Conservation (phyloP, 2,329 filamentous ascomycete species). For the Fusarium staphyleae region DNA sequence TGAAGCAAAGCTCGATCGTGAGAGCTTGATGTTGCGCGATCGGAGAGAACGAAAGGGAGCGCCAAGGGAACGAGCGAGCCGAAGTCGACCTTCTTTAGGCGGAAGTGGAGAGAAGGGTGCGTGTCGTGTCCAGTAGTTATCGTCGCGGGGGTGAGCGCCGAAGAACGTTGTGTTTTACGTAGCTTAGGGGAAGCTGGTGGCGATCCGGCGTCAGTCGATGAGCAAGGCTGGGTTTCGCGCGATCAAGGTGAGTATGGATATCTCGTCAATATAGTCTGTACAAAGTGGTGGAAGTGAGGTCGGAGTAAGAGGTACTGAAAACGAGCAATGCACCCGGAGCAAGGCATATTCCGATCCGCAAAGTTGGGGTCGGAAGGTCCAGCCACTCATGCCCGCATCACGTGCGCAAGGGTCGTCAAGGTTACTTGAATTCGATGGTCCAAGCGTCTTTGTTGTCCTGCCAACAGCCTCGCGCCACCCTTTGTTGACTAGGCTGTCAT, state of each 20-base stretch:
- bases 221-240: constrained; percentile 27
- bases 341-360: constrained; percentile 43
- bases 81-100: constrained; percentile 24
- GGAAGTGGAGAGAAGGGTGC: constrained; percentile 36
- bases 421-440: constrained; percentile 1
- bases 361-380: constrained; percentile 12
- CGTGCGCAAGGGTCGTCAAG: constrained; percentile 29
- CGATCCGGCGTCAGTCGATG: constrained; percentile 34
- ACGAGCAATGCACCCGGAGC: constrained; percentile 40
- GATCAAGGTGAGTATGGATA: constrained; percentile 41
- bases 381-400: constrained; percentile 35
- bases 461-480: constrained; percentile 28
- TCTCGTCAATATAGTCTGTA: constrained; percentile 39
- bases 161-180: constrained; percentile 36
- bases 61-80: constrained; percentile 31
- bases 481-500: constrained; percentile 2
- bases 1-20: constrained; percentile 25
- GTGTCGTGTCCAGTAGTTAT: constrained; percentile 37
- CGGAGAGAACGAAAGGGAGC: constrained; percentile 26
- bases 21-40: constrained; percentile 33
- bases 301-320: constrained; percentile 46
- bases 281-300: constrained; percentile 42
- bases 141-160: constrained; percentile 30
- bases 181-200: constrained; percentile 35
- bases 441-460: constrained; percentile 21